Conservation (phyloP, 306 rosid genomes). For the Vigna reflexopilosa region DNA sequence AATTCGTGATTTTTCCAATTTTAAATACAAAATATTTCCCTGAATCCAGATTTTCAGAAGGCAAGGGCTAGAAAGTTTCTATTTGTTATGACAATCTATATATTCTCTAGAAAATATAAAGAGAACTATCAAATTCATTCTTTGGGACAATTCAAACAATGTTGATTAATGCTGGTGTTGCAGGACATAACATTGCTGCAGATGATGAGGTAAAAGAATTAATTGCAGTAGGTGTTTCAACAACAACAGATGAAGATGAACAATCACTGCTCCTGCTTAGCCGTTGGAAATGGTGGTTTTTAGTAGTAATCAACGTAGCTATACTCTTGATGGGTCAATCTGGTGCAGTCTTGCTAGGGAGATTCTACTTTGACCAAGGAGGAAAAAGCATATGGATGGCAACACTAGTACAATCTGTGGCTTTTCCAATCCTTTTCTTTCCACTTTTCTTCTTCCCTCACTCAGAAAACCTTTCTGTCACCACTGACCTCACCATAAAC, state of each 20-base stretch:
- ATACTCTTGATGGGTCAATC: constrained; percentile 72
- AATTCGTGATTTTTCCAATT: background rate
- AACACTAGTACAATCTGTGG: constrained; percentile 70
- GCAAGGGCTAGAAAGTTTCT: background rate
- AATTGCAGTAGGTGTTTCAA: background rate
- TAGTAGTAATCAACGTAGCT: constrained; percentile 60
- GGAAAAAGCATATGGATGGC: constrained; percentile 78
- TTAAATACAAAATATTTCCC: background rate
- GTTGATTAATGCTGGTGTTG: background rate
- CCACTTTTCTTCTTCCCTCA: constrained; percentile 59
- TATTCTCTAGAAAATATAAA: background rate
- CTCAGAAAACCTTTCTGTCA: constrained; percentile 30
- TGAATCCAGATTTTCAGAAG: background rate
- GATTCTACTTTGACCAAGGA: constrained; percentile 73
- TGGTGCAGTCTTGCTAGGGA: constrained; percentile 71
- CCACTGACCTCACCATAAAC: background rate
- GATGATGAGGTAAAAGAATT: constrained; percentile 15
- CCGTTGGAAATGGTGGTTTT: constrained; percentile 70
- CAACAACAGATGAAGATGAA: constrained; percentile 6
- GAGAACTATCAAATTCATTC: background rate
- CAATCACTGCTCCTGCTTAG: constrained; percentile 34
- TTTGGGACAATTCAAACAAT: background rate
- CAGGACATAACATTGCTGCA: background rate
- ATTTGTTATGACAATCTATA: background rate
- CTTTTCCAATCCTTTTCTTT: constrained; percentile 64